Evolutionary conservation across 306 rosid genomes (phyloP).

Genomic region (Aeschynomene evenia): DNA sequence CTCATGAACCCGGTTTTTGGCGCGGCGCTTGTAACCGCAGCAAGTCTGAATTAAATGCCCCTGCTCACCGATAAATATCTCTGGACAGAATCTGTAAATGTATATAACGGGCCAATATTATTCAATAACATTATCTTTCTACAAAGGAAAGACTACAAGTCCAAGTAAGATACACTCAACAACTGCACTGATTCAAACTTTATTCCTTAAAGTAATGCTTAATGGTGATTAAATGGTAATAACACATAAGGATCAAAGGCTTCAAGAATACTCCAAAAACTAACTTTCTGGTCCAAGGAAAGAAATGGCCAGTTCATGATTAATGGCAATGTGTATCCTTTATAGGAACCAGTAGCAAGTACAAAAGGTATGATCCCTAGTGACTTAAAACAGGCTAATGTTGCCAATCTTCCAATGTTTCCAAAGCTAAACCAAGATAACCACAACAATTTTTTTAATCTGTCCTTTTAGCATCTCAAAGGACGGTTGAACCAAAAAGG

Average conservation of each 20-base stretch:
- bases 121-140: not conserved
- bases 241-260: not conserved
- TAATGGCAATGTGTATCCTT: slow-evolving; percentile 7
- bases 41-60: slow-evolving; percentile 81
- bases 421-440: not conserved
- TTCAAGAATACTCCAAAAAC: not conserved
- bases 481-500: not conserved
- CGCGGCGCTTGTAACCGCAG: slow-evolving; percentile 58
- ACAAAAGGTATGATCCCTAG: not conserved
- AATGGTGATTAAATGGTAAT: slow-evolving; percentile 8
- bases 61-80: slow-evolving; percentile 64
- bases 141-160: slow-evolving; percentile 18
- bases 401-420: not conserved
- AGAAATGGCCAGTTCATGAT: slow-evolving; percentile 10
- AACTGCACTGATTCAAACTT: not conserved
- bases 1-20: slow-evolving; percentile 71
- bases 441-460: not conserved
- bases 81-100: slow-evolving; percentile 72
- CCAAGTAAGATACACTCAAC: slow-evolving; percentile 3
- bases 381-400: not conserved
- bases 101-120: slow-evolving; percentile 20
- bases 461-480: not conserved
- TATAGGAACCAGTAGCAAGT: slow-evolving; percentile 2
- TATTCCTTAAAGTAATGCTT: not conserved
- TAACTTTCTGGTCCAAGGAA: not conserved